phyloP scores from a whole-genome alignment of 2,329 filamentous ascomycete genomes.

The Knufia fluminis region DNA sequence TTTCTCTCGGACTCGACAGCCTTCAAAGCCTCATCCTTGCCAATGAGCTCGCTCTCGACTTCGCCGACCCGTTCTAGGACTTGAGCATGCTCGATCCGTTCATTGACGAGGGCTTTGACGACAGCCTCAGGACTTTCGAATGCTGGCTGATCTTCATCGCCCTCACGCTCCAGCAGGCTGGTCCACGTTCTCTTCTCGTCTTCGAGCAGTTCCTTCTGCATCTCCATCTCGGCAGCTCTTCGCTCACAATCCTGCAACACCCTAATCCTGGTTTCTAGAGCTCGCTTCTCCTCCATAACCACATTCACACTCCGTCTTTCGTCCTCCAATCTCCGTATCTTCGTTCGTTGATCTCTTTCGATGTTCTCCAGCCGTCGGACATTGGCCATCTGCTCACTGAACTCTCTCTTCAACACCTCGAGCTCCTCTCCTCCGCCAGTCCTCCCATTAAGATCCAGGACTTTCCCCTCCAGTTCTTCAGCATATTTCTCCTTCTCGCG shows the following conservation, averaged over 20 bases:
- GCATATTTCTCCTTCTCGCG: constrained; percentile 60
- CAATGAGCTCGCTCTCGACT: constrained; percentile 65
- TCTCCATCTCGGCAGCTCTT: constrained; percentile 67
- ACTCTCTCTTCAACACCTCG: constrained; percentile 72
- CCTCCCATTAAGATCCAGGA: constrained; percentile 74
- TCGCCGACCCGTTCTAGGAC: constrained; percentile 73
- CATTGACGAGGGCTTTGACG: constrained; percentile 72
- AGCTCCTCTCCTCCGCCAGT: constrained; percentile 80
- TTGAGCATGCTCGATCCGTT: constrained; percentile 68
- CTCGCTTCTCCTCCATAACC: constrained; percentile 88
- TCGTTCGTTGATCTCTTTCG: constrained; percentile 68
- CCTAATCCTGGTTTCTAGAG: constrained; percentile 67
- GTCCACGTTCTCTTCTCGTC: constrained; percentile 84
- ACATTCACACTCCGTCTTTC: constrained; percentile 81
- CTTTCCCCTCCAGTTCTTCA: constrained; percentile 69
- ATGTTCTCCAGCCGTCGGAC: constrained; percentile 73
- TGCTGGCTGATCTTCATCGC: constrained; percentile 53
- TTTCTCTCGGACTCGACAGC: constrained; percentile 61
- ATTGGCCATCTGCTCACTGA: constrained; percentile 85
- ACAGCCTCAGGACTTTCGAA: constrained; percentile 84
- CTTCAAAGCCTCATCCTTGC: constrained; percentile 68
- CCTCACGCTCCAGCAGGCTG: constrained; percentile 66
- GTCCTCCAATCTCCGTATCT: constrained; percentile 74
- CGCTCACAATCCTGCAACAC: constrained; percentile 63
- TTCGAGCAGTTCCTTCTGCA: constrained; percentile 78